Evolutionary conservation across 768 basidiomycete species (phyloP).

Genomic region (Tricholoma furcatifolium): DNA sequence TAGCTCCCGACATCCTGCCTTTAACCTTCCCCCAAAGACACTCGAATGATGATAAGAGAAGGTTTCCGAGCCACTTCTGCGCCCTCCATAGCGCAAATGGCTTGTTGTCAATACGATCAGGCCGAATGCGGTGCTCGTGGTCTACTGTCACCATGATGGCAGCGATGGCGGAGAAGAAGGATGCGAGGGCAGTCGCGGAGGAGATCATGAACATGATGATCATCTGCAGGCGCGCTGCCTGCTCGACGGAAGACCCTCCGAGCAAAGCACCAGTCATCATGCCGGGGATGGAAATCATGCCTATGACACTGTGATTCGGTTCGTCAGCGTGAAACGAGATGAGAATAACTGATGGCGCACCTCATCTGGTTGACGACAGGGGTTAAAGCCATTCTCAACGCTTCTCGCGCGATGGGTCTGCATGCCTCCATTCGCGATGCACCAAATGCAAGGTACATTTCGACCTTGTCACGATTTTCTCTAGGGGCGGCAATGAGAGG

Average conservation of each 20-base stretch:
- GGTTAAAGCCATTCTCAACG: conserved; percentile 74
- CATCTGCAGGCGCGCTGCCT: conserved; percentile 87
- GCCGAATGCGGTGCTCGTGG: conserved; percentile 58
- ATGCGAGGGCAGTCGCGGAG: conserved; percentile 69
- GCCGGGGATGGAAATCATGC: conserved; percentile 79
- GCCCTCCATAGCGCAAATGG: conserved; percentile 22
- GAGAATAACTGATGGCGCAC: conserved; percentile 27
- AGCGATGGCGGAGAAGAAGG: conserved; percentile 61
- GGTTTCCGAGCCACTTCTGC: conserved; percentile 14
- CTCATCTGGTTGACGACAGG: conserved; percentile 89
- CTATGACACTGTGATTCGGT: conserved; percentile 51
- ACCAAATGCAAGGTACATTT: conserved; percentile 84
- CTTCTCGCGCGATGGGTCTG: conserved; percentile 73
- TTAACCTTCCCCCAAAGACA: background rate
- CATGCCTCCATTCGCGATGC: conserved; percentile 84
- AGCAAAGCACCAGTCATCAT: conserved; percentile 95
- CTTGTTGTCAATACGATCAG: conserved; percentile 58
- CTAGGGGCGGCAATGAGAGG: conserved; percentile 30
- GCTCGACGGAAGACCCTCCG: conserved; percentile 80
- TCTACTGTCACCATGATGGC: conserved; percentile 68
- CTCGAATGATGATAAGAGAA: conserved; percentile 1
- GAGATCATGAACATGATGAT: conserved; percentile 95
- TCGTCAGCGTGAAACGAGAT: background rate
- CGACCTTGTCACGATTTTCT: conserved; percentile 83
- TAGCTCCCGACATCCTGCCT: background rate